phyloP scores from a whole-genome alignment of 75 land plant genomes.

The Pinus albicaulis region DNA sequence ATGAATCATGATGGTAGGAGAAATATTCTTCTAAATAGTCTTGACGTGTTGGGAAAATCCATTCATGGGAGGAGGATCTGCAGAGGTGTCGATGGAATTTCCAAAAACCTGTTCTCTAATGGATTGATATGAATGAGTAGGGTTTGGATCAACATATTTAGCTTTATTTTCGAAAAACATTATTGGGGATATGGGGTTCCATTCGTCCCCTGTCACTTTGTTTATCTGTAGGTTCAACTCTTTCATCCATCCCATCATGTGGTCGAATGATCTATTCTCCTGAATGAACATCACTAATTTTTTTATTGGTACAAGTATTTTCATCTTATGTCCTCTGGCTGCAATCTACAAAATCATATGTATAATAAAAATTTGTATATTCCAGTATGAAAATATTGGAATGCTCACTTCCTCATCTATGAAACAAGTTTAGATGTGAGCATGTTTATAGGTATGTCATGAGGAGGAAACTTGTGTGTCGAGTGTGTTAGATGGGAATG shows the following conservation, averaged over 20 bases:
- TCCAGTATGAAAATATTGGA: no score
- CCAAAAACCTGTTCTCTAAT: constrained; percentile 79
- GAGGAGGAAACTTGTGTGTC: no score
- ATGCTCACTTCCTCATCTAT: neutral
- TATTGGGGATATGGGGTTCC: constrained; percentile 59
- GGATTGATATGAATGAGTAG: constrained; percentile 71
- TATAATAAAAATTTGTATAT: no score
- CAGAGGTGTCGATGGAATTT: neutral
- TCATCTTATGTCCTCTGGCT: no score
- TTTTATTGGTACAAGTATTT: no score
- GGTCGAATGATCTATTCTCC: constrained; percentile 92
- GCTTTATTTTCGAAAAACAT: constrained; percentile 59
- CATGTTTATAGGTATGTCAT: constrained; percentile 1
- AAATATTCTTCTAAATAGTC: constrained; percentile 24
- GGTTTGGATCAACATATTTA: constrained; percentile 63
- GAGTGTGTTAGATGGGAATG: no score
- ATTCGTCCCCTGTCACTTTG: constrained; percentile 68
- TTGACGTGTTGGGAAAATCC: constrained; percentile 82
- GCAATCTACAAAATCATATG: no score
- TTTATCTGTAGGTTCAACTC: constrained; percentile 54
- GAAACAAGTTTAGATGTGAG: no score
- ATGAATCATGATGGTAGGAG: constrained; percentile 66
- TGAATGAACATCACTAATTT: no score
- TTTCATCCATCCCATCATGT: constrained; percentile 93
- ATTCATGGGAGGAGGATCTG: constrained; percentile 58